A percentile compares a stretch with the other conserved stretches of the same genome.
These are phyloP conservation scores for Fusarium virguliforme DNA, from an alignment of 2,329 filamentous ascomycete genomes.

Conservation along the genomic window DNA sequence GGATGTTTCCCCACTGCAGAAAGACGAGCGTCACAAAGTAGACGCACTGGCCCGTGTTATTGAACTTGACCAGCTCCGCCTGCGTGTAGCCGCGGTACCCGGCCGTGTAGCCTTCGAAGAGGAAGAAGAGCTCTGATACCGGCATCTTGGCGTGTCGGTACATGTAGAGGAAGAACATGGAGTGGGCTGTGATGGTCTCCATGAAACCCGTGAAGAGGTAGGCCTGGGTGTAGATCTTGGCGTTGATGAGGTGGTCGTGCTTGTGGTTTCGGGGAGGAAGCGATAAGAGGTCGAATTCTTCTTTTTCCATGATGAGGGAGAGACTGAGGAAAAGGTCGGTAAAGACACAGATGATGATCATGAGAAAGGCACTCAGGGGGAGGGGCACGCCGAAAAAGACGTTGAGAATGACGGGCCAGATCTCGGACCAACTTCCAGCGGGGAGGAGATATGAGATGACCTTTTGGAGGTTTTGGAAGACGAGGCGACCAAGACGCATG, in stretches of 20 bases:
- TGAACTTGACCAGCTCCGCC: slow-evolving; percentile 64
- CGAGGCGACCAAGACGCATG: slow-evolving; percentile 64
- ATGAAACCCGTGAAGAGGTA: slow-evolving; percentile 69
- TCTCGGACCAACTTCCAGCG: slow-evolving; percentile 70
- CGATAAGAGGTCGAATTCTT: slow-evolving; percentile 68
- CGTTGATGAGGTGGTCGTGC: slow-evolving; percentile 67
- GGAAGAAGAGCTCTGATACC: slow-evolving; percentile 64
- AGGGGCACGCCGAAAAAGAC: slow-evolving; percentile 70
- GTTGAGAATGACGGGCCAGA: slow-evolving; percentile 71
- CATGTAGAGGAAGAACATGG: slow-evolving; percentile 71
- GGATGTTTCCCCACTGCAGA: slow-evolving; percentile 69
- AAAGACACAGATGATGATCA: slow-evolving; percentile 73
- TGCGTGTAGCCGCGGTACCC: slow-evolving; percentile 66
- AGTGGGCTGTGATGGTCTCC: slow-evolving; percentile 65
- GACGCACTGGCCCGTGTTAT: slow-evolving; percentile 65
- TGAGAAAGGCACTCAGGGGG: slow-evolving; percentile 67
- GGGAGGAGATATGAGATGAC: slow-evolving; percentile 65
- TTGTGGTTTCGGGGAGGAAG: slow-evolving; percentile 67
- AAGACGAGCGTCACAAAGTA: slow-evolving; percentile 71
- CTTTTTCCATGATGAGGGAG: slow-evolving; percentile 69
- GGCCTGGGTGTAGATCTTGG: slow-evolving; percentile 66
- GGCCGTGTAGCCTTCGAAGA: slow-evolving; percentile 64
- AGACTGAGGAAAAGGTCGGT: slow-evolving; percentile 69
- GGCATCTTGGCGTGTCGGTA: slow-evolving; percentile 65
- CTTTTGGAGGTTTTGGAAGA: slow-evolving; percentile 62